Percentiles rank a stretch among this genome's conserved stretches.
Conservation (phyloP, 805 yeast species). For the Candida chauliodis region DNA sequence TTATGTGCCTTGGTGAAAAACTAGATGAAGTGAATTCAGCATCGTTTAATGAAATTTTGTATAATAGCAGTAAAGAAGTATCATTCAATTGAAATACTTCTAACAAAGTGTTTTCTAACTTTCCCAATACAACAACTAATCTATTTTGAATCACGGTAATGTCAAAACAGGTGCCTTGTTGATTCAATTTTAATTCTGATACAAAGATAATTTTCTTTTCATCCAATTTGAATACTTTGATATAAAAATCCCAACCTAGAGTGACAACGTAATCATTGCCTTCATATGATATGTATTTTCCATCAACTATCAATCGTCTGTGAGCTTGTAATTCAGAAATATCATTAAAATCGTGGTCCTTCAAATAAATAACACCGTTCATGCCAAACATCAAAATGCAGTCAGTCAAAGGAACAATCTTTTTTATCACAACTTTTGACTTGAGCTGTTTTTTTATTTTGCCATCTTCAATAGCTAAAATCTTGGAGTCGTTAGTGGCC, state of each 20-base stretch:
- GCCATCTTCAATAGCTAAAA: constrained; percentile 17
- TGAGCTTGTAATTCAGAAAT: constrained; percentile 27
- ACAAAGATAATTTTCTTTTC: constrained; percentile 12
- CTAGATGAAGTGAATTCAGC: constrained; percentile 66
- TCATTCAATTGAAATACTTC: constrained; percentile 35
- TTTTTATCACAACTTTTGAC: constrained; percentile 32
- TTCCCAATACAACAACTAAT: constrained; percentile 51
- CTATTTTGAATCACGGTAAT: constrained; percentile 19
- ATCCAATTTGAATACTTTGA: constrained; percentile 34
- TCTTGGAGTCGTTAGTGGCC: constrained; percentile 17
- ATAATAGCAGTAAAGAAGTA: constrained; percentile 17
- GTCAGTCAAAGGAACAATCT: constrained; percentile 24
- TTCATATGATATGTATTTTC: constrained; percentile 20
- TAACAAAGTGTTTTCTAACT: constrained; percentile 57
- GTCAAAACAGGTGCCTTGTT: constrained; percentile 53
- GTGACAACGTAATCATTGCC: constrained; percentile 42
- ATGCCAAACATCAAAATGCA: constrained; percentile 45
- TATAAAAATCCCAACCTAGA: constrained; percentile 55
- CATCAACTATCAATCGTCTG: constrained; percentile 34
- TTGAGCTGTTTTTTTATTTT: constrained; percentile 14
- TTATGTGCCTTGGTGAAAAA: constrained; percentile 54
- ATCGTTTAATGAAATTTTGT: constrained; percentile 61
- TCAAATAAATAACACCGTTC: constrained; percentile 42
- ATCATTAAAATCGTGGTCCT: constrained; percentile 7
- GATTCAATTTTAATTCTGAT: constrained; percentile 32